These are phyloP conservation scores for Debaryomyces udenii DNA, from an alignment of 1,139 yeast species.

Conservation along the genomic window DNA sequence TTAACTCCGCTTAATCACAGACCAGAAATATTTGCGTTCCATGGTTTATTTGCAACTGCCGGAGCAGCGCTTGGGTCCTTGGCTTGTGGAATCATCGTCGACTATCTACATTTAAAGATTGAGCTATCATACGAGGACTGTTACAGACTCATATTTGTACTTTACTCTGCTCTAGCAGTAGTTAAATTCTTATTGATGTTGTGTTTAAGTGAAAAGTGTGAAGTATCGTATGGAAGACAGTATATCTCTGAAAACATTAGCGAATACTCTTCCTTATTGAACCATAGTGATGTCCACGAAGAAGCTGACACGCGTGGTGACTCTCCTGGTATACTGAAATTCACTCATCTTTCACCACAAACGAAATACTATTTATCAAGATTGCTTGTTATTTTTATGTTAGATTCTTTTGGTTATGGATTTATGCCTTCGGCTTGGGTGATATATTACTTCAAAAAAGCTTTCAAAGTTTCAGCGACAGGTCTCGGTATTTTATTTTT, in stretches of 20 bases:
- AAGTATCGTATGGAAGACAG: slow-evolving; percentile 27
- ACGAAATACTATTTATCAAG: slow-evolving; percentile 41
- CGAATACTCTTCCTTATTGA: slow-evolving; percentile 12
- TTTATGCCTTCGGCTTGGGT: slow-evolving; percentile 90
- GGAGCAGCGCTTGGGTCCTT: slow-evolving; percentile 82
- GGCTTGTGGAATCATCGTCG: slow-evolving; percentile 61
- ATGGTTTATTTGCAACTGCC: slow-evolving; percentile 65
- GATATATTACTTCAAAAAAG: slow-evolving; percentile 67
- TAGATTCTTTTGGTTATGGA: slow-evolving; percentile 87
- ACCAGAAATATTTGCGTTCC: slow-evolving; percentile 75
- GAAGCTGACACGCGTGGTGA: not conserved
- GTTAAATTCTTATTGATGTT: slow-evolving; percentile 57
- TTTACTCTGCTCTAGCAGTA: slow-evolving; percentile 60
- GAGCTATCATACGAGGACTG: slow-evolving; percentile 42
- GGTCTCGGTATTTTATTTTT: slow-evolving; percentile 59
- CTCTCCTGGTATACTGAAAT: not conserved
- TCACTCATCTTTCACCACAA: slow-evolving; percentile 28
- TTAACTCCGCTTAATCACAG: slow-evolving; percentile 66
- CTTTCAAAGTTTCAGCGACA: slow-evolving; percentile 44
- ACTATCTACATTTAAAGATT: slow-evolving; percentile 36
- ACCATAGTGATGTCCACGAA: slow-evolving; percentile 3
- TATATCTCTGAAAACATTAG: slow-evolving; percentile 8
- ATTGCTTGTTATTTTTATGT: slow-evolving; percentile 57
- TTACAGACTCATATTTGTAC: slow-evolving; percentile 60
- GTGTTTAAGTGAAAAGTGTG: slow-evolving; percentile 59